Evolutionary conservation across 495 filamentous ascomycete species (phyloP).

Genomic region (Aspergillus avenaceus): DNA sequence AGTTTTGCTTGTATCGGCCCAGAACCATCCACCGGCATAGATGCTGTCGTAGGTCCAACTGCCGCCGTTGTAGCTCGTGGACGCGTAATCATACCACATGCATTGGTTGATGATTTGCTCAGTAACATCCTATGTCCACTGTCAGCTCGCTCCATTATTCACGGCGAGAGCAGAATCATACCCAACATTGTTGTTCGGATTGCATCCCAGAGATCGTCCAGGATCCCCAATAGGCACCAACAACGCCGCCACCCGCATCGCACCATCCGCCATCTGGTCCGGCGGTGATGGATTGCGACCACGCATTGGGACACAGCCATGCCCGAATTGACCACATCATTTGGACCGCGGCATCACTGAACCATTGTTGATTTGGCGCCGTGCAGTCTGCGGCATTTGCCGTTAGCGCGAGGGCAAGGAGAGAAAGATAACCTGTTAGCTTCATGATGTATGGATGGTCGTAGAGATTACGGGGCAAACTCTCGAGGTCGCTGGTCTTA

Average conservation of each 20-base stretch:
- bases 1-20: conserved; percentile 5
- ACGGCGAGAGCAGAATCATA: not conserved
- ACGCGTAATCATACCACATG: conserved; percentile 10
- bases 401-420: not conserved
- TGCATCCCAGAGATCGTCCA: conserved; percentile 7
- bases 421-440: not conserved
- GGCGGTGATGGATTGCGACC: conserved; percentile 3
- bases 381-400: conserved; percentile 7
- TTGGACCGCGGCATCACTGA: conserved; percentile 4
- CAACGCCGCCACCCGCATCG: conserved; percentile 7
- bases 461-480: no score
- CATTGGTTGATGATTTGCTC: conserved; percentile 13
- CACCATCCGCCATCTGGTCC: conserved; percentile 8
- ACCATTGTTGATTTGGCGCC: conserved; percentile 6
- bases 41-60: conserved; percentile 6
- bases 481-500: no score
- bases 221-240: conserved; percentile 3
- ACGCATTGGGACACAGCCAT: conserved; percentile 9
- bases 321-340: conserved; percentile 14
- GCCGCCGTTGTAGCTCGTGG: conserved; percentile 7
- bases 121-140: conserved; percentile 6
- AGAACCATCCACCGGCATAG: conserved; percentile 11
- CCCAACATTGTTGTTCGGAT: conserved; percentile 9
- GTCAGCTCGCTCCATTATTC: not conserved
- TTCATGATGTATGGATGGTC: conserved; percentile 1